Evolutionary conservation across 2,329 filamentous ascomycete genomes (phyloP), one percentile per base, ranked within the genome.

Genomic region (Phialophora verrucosa): DNA sequence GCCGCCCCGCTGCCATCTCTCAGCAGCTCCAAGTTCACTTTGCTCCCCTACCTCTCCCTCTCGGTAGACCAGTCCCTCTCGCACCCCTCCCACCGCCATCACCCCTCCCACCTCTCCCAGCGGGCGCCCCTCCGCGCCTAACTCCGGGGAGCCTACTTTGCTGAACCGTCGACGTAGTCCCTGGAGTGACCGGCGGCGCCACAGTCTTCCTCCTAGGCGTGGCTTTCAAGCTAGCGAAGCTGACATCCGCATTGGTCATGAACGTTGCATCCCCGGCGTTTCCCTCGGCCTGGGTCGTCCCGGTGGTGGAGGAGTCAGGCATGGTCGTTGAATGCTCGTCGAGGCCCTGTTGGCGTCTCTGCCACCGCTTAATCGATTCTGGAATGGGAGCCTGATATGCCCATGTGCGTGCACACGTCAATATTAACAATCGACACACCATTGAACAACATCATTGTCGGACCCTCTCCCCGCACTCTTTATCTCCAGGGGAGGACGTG

Each of bases 301-400:
- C 62, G 42, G n/a, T 20, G 25, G 35, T 20, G 49, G 20, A 23
- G 12, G 20, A 44, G 14, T 44, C 14, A 44, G 20, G 49, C 49
- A 25, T 42, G 59, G 42, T 59, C 31, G 50, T 62, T 29, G 63
- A 58, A n/a, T 57, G 53, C 12, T 63, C 65, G 27, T 68, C 62
- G 6, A 14, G 27, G 4, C 59, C 59, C 14, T 25, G 29, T 27
- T 83, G 82, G 64, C 87, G 86, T 68, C 84, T 83, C 63, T 87
- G 83, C 73, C 85, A 87, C 72, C 89, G 83, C 65, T 85, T 85
- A 76, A 97, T 97, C 0, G 92, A 96, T 73, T 97, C 93, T 8
- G 88, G 76, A 70, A 96, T 87, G 0, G 93, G 93, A 1, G 91
- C 91, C 91, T 95, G 64, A 11, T 35, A 29, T 4, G 50, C 20